Conservation (phyloP, 192 early-diverging fungal species). For the Geosiphon pyriformis region DNA sequence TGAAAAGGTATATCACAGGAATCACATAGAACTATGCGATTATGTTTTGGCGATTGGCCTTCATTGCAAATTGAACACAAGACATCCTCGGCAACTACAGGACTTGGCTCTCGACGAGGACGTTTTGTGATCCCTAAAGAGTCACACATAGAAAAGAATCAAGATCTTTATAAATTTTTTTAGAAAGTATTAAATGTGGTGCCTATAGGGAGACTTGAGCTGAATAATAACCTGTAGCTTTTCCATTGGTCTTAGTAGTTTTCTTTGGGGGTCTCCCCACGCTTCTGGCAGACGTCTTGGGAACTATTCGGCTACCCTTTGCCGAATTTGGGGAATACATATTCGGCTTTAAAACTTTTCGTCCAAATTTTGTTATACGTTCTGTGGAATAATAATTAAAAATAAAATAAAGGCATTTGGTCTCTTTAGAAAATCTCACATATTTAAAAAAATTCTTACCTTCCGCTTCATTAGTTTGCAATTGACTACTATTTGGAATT, state of each 20-base stretch:
- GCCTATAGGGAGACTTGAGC: background rate
- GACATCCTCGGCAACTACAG: conserved; percentile 6
- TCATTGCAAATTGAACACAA: conserved; percentile 28
- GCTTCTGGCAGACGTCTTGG: too few relatives aligned
- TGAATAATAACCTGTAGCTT: background rate
- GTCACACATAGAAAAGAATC: background rate
- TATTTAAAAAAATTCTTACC: background rate
- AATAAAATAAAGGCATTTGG: background rate
- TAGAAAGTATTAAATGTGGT: background rate
- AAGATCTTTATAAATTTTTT: background rate
- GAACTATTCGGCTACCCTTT: background rate
- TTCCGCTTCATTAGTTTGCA: conserved; percentile 1
- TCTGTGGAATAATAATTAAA: background rate
- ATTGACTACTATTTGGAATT: background rate
- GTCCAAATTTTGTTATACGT: conserved; percentile 20
- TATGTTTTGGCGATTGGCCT: conserved; percentile 28
- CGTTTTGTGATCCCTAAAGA: background rate
- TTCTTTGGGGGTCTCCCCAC: background rate
- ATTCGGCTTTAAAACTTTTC: conserved; percentile 19
- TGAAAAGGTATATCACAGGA: conserved; percentile 31
- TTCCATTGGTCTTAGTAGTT: background rate
- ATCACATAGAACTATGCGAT: conserved; percentile 33
- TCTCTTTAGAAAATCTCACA: background rate
- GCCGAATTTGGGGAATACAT: background rate
- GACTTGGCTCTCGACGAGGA: background rate